Evolutionary conservation across 192 early-diverging fungal genomes (phyloP), one percentile per base, ranked within the genome.

Genomic region (Coemansia sp.): DNA sequence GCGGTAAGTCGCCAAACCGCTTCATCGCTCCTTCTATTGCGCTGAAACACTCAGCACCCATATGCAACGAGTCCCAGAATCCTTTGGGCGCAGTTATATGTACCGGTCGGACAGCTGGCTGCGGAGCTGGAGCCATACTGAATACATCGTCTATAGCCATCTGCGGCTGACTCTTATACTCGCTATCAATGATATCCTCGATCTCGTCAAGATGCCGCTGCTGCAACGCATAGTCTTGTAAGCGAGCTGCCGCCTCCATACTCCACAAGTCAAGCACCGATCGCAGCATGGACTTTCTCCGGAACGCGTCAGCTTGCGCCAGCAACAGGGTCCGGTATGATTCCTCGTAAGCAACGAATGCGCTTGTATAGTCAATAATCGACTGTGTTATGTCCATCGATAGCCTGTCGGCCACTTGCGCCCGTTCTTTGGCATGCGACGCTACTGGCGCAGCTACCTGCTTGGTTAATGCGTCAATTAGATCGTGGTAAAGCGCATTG

Each of bases 41-140:
- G 7, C 55, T 63, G 31, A 77, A 66, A 10, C 63, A 56, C 16
- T 62, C 67, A 26, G 59, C 58, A 14, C 73, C 73, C 46, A 77
- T 26, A 7, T 70, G 59, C n/a, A 23, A 31, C 16, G 73, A 77
- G n/a, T 77, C 67, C 73, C 73, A 77, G 50, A 77, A 77, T 5
- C 57, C 67, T 4, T 37, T 38, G 0, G 65, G 60, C 40, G 53
- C 37, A 0, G 46, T n/a, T n/a, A 26, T 18, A 12, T 19, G 38
- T 11, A 12, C 36, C 10, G 26, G 28, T 3, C 26, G 8, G 20
- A 1, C 45, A 26, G 1, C 45, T 3, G 50, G 45, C 15, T 12
- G 50, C 52, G 23, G 19, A 15, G 33, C 9, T 1, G 18, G 44
- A 18, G 35, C 12, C 39, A 13, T 12, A 11, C 45, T 20, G 21